A percentile compares a stretch with the other conserved stretches of the same genome.
Evolutionary conservation across 768 basidiomycete species (phyloP).

Genomic region (Boletus edulis): DNA sequence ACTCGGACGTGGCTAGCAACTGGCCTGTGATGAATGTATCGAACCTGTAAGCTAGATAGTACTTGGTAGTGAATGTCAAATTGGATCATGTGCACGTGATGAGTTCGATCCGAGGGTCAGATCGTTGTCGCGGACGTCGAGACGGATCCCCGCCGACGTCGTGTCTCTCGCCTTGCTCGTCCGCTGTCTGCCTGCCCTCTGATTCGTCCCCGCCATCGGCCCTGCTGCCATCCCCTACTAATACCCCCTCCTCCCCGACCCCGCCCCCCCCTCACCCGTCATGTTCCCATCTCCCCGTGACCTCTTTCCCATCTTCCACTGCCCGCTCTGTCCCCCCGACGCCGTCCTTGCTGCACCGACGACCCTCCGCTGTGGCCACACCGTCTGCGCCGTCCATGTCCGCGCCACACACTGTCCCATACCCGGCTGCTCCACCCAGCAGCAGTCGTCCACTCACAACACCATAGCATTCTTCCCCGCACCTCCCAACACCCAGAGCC

Average conservation of each 20-base stretch:
- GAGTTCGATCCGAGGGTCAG: slow-evolving; percentile 24
- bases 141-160: slow-evolving; percentile 29
- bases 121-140: slow-evolving; percentile 26
- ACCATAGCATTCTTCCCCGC: slow-evolving; percentile 39
- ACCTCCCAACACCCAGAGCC: slow-evolving; percentile 22
- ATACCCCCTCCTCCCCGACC: background rate
- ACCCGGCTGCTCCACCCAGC: slow-evolving; percentile 31
- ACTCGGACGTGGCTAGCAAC: slow-evolving; percentile 8
- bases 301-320: slow-evolving; percentile 44
- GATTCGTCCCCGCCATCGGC: slow-evolving; percentile 22
- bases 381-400: slow-evolving; percentile 66
- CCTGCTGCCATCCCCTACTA: slow-evolving; percentile 3
- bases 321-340: slow-evolving; percentile 49
- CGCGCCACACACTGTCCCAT: slow-evolving; percentile 33
- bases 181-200: slow-evolving; percentile 16
- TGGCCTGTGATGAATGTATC: slow-evolving; percentile 29
- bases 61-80: background rate
- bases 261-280: background rate
- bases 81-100: slow-evolving; percentile 25
- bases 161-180: slow-evolving; percentile 5
- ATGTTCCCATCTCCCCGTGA: slow-evolving; percentile 25
- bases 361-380: slow-evolving; percentile 79
- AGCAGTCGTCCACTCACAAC: slow-evolving; percentile 26
- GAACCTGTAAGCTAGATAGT: slow-evolving; percentile 15
- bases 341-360: slow-evolving; percentile 43